Evolutionary conservation across 1,284 basidiomycete species (phyloP), one percentile per base, ranked within the genome.

Genomic region (Tilletia horrida): DNA sequence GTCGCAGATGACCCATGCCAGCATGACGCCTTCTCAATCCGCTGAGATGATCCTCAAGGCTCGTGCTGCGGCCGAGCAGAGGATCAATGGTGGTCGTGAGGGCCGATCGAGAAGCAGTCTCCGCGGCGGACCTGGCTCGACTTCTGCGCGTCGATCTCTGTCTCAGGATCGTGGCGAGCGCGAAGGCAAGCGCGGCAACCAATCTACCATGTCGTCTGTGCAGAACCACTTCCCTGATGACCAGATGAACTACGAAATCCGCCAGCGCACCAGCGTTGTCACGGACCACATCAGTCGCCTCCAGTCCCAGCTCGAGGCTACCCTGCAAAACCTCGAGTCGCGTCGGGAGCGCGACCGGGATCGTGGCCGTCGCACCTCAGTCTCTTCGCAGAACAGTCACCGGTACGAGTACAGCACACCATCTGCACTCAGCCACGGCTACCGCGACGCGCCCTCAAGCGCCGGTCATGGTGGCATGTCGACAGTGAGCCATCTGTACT

Each of bases 241-340:
- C 47, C 76, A 77, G 71, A 76, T 78, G 75, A 77, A 79, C 67
- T 68, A 65, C 67, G 77, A 79, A 68, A 78, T 79, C 47, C 75
- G 76, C 63, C 63, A 72, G 65, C 70, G 76, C 16, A 79, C 77
- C 14, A 72, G 66, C 7, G 73, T 71, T 25, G 77, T 79, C 27
- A 76, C 77, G 11, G 72, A 77, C 52, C 77, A 79, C 67, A 79
- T 79, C 40, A 69, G 71, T 29, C 72, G 73, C 63, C 75, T 79
- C 63, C 77, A 79, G 65, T 71, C 72, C 63, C 77, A 79, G 68
- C 74, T 79, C 64, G 77, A 79, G 63, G 71, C 68, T 1, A 79
- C 77, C 9, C 68, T 79, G 55, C 72, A 70, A 13, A 69, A 78
- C 55, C 73, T 79, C 42, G 77, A 79, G 65, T 75, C 73, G 3